Evolutionary conservation across 2,329 filamentous ascomycete genomes (phyloP), one percentile per base, ranked within the genome.

Genomic region (Phoma sp.): DNA sequence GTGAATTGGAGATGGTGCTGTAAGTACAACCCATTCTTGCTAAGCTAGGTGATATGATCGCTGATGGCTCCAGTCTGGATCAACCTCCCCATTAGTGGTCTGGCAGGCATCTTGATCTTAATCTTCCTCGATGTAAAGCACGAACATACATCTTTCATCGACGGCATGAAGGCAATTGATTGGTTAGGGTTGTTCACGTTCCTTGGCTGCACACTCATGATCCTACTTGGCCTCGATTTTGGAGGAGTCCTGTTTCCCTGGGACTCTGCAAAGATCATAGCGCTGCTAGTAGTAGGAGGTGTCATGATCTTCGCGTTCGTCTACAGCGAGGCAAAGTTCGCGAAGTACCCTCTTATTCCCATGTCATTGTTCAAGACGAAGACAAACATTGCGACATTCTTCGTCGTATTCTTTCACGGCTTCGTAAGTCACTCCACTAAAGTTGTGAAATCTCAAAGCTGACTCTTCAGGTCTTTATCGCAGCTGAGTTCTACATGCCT

Each of bases 401-500:
- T 75, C 1, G 77, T 83, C 1, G 72, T 72, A 3, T 80, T 80
- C 62, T 72, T 75, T 13, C 80, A 83, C 60, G 77, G 77, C 11
- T 80, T 81, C 59, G 79, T 75, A 67, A 51, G 73, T 66, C 37
- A 23, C 23, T 10, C 11, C 29, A 27, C n/a, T 24, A 4, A 7
- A 1, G 1, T 25, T 10, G 22, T 6, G 43, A 23, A 6, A 11
- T 9, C 29, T 25, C 4, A 29, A 7, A 41, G 30, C 46, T 49
- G 14, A 49, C 38, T 49, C 4, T 6, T 2, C 38, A 68, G 64
- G 63, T 70, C 13, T 72, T 73, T 57, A 73, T 89, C 36, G 84
- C 82, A 0, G 80, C 80, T 1, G 83, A 86, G 44, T 92, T 90
- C 72, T 92, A 89, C 64, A 77, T 91, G 24, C 89, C 89, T 0